phyloP scores from a whole-genome alignment of 2,329 filamentous ascomycete species.

The Aspergillus sp. region DNA sequence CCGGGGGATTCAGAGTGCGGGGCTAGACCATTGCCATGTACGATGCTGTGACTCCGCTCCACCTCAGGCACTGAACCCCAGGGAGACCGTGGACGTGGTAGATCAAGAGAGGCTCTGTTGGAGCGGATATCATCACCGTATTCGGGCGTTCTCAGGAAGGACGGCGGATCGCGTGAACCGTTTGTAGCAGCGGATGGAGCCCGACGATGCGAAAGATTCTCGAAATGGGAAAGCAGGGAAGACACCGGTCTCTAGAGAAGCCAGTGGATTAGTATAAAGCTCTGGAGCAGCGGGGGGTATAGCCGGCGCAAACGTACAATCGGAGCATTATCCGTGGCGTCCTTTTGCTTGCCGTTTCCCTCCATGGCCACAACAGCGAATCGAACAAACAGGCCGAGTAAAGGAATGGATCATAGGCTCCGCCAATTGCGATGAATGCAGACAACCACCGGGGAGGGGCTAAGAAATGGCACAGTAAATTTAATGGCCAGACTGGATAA shows the following conservation, averaged over 20 bases:
- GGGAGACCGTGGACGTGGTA: slow-evolving; percentile 43
- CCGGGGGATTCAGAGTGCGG: slow-evolving; percentile 49
- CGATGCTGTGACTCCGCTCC: slow-evolving; percentile 23
- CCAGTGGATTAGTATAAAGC: not conserved
- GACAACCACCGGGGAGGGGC: not conserved
- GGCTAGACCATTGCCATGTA: slow-evolving; percentile 26
- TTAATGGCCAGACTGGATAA: not conserved
- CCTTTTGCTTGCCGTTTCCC: slow-evolving; percentile 34
- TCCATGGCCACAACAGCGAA: slow-evolving; percentile 38
- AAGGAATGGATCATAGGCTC: slow-evolving; percentile 34
- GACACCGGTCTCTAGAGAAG: slow-evolving; percentile 48
- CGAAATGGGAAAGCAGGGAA: slow-evolving; percentile 52
- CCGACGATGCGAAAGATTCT: slow-evolving; percentile 45
- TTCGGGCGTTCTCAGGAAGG: slow-evolving; percentile 35
- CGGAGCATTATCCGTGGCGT: slow-evolving; percentile 39
- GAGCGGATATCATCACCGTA: slow-evolving; percentile 33
- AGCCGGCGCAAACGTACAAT: slow-evolving; percentile 35
- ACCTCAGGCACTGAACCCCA: slow-evolving; percentile 35
- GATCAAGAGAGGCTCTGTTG: slow-evolving; percentile 45
- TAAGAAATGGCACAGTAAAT: not conserved
- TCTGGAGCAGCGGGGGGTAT: slow-evolving; percentile 1
- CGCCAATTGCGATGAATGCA: slow-evolving; percentile 8
- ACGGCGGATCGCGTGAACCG: slow-evolving; percentile 33
- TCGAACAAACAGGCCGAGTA: slow-evolving; percentile 25
- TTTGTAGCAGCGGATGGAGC: slow-evolving; percentile 30